These are phyloP conservation scores for Ophiorrhiza pumila DNA, from an alignment of 257 asterid genomes.

Conservation along the genomic window DNA sequence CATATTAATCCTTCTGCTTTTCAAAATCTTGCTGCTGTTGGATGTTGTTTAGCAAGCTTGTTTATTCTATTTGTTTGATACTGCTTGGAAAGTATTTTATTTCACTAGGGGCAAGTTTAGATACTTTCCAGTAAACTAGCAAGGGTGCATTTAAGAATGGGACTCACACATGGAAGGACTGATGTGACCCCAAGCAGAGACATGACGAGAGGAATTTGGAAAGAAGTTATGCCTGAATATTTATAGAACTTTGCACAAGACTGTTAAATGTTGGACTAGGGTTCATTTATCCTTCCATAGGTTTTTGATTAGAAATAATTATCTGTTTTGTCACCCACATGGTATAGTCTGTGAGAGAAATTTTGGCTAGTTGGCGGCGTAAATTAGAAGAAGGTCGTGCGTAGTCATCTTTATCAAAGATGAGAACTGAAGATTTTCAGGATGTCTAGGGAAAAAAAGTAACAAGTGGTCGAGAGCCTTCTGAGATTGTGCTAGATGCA, in stretches of 20 bases:
- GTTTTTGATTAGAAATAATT: not conserved
- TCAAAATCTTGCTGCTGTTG: not conserved
- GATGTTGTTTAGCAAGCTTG: not conserved
- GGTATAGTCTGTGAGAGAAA: not conserved
- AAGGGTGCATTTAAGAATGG: not conserved
- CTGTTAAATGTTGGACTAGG: not conserved
- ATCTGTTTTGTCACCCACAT: not conserved
- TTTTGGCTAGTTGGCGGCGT: not conserved
- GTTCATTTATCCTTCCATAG: not conserved
- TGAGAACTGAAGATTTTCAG: not conserved
- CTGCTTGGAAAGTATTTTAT: not conserved
- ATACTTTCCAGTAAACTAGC: not conserved
- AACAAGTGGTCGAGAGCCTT: not conserved
- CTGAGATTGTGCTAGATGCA: not conserved
- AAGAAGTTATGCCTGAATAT: conserved; percentile 8
- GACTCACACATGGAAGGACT: not conserved
- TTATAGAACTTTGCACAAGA: not conserved
- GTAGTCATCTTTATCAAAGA: not conserved
- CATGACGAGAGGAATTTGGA: not conserved
- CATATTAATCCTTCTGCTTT: not conserved
- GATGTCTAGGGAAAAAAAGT: not conserved
- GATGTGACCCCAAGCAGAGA: not conserved
- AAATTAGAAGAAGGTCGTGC: not conserved
- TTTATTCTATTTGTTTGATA: not conserved
- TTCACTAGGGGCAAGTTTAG: not conserved